A percentile compares a stretch with the other conserved stretches of the same genome.
Evolutionary conservation across 2,329 filamentous ascomycete genomes (phyloP).

Genomic region (Basipetospora chlamydospora): DNA sequence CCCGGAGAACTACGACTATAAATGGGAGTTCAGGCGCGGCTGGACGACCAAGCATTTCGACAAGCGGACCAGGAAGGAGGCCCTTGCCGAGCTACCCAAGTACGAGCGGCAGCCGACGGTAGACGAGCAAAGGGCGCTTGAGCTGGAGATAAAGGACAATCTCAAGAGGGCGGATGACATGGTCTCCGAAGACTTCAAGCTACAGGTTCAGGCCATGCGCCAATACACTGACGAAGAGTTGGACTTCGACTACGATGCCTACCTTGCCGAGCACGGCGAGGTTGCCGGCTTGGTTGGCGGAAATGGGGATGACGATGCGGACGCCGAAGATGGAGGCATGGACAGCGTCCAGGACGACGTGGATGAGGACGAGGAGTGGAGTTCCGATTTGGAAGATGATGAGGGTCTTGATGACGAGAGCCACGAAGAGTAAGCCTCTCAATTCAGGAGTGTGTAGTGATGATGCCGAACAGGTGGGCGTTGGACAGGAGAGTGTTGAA

Average conservation of each 20-base stretch:
- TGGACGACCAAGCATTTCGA: slow-evolving; percentile 5
- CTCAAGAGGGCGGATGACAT: neutral
- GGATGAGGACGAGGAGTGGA: neutral
- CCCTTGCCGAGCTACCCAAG: slow-evolving; percentile 3
- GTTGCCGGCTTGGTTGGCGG: neutral
- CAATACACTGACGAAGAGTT: slow-evolving; percentile 8
- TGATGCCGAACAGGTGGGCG: too few relatives aligned
- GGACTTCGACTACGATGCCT: slow-evolving; percentile 5
- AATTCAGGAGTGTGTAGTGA: too few relatives aligned
- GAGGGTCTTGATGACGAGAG: slow-evolving; percentile 6
- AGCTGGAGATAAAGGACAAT: neutral
- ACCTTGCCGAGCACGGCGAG: neutral
- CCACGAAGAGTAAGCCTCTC: too few relatives aligned
- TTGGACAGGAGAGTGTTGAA: too few relatives aligned
- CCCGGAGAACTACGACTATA: slow-evolving; percentile 7
- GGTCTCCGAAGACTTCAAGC: slow-evolving; percentile 11
- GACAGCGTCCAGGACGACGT: neutral
- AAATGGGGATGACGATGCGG: slow-evolving; percentile 7
- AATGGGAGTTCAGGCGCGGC: slow-evolving; percentile 8
- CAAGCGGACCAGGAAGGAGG: slow-evolving; percentile 3
- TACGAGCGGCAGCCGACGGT: slow-evolving; percentile 6
- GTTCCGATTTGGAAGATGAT: neutral
- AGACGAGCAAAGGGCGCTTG: slow-evolving; percentile 1
- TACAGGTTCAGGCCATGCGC: slow-evolving; percentile 12
- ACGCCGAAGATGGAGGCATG: neutral